A percentile compares a stretch with the other conserved stretches of the same genome.
These are phyloP conservation scores for Penicillium macrosclerotiorum DNA, from an alignment of 495 filamentous ascomycete genomes.

Conservation along the genomic window DNA sequence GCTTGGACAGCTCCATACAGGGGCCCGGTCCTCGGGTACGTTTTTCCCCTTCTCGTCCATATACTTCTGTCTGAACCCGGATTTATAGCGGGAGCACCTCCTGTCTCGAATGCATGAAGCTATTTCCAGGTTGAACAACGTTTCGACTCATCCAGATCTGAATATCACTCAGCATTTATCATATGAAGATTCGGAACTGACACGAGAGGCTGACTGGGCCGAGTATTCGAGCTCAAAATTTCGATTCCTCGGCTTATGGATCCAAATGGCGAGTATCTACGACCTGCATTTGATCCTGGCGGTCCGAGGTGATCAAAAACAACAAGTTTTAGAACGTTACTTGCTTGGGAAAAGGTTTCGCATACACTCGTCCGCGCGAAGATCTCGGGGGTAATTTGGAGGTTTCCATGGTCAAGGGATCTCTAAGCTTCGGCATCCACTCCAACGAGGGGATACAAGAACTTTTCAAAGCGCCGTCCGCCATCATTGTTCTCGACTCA, in stretches of 20 bases:
- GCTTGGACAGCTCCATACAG: conserved; percentile 12
- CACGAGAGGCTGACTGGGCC: conserved; percentile 52
- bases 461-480: conserved; percentile 42
- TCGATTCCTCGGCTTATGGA: conserved; percentile 51
- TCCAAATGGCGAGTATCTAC: conserved; percentile 38
- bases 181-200: conserved; percentile 29
- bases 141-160: conserved; percentile 54
- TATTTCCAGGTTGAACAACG: conserved; percentile 43
- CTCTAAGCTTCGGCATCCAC: conserved; percentile 50
- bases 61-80: conserved; percentile 4
- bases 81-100: conserved; percentile 19
- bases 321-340: conserved; percentile 53
- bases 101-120: conserved; percentile 36
- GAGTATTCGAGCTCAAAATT: conserved; percentile 59
- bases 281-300: conserved; percentile 50
- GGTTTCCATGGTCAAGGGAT: conserved; percentile 33
- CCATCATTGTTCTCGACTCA: conserved; percentile 54
- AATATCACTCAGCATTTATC: conserved; percentile 42
- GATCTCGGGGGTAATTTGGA: conserved; percentile 36
- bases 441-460: conserved; percentile 36
- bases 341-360: conserved; percentile 47
- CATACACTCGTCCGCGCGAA: conserved; percentile 41
- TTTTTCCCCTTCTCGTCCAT: background rate
- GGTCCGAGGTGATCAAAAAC: conserved; percentile 38
- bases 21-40: conserved; percentile 23